These are phyloP conservation scores for Kurtzmaniella fragi DNA, from an alignment of 805 yeast species.

Conservation along the genomic window DNA sequence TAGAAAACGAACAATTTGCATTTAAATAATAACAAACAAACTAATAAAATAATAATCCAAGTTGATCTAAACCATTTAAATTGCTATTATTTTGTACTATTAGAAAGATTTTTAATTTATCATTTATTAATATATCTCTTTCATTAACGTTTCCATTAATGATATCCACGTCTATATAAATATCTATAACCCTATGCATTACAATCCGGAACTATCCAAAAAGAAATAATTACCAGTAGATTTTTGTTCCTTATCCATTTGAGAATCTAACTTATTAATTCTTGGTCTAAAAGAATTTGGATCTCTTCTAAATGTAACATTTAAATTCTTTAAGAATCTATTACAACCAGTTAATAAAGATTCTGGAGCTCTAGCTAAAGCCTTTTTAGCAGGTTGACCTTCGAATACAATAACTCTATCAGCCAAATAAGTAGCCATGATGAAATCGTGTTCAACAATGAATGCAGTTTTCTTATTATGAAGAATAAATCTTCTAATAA, in stretches of 20 bases:
- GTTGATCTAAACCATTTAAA: no score
- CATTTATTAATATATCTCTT: no score
- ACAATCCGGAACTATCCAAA: slow-evolving; percentile 61
- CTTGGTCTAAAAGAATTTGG: slow-evolving; percentile 98
- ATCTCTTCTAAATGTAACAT: slow-evolving; percentile 98
- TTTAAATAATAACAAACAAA: no score
- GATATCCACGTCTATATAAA: no score
- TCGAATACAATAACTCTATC: slow-evolving; percentile 98
- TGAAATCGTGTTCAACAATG: slow-evolving; percentile 98
- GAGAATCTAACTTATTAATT: slow-evolving; percentile 95
- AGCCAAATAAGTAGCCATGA: slow-evolving; percentile 99
- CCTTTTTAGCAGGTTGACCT: slow-evolving; percentile 84
- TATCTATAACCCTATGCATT: slow-evolving; percentile 6
- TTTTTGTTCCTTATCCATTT: slow-evolving; percentile 99
- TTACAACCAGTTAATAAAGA: slow-evolving; percentile 95
- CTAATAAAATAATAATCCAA: no score
- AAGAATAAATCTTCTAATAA: slow-evolving; percentile 91
- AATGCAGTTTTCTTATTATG: slow-evolving; percentile 99
- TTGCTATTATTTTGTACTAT: no score
- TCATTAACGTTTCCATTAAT: no score
- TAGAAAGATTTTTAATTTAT: no score
- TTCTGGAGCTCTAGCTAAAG: slow-evolving; percentile 86
- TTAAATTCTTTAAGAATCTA: slow-evolving; percentile 91
- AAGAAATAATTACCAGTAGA: slow-evolving; percentile 90
- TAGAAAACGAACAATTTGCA: no score